Evolutionary conservation across 495 filamentous ascomycete species (phyloP).

Genomic region (Penicillium diatomitis): DNA sequence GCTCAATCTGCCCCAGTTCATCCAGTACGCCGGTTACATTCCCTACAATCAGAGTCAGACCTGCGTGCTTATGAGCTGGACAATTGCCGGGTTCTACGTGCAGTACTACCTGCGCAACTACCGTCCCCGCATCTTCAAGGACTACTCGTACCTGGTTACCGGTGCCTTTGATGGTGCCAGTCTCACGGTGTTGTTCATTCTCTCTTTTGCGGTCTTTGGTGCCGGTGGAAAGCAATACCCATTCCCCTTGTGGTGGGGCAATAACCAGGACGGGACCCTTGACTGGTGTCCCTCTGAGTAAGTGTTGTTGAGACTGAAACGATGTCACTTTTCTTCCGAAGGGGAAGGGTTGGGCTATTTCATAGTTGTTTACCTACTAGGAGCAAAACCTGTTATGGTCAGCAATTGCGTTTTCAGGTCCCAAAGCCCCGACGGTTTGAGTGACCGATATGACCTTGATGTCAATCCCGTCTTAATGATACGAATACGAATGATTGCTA

Average conservation of each 20-base stretch:
- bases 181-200: constrained; percentile 43
- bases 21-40: constrained; percentile 35
- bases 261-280: constrained; percentile 22
- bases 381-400: no score
- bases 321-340: no score
- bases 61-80: constrained; percentile 24
- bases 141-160: constrained; percentile 49
- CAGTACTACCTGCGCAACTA: constrained; percentile 47
- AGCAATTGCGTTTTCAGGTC: no score
- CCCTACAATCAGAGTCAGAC: constrained; percentile 39
- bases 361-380: no score
- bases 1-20: constrained; percentile 34
- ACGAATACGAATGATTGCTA: no score
- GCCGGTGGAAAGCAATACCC: constrained; percentile 23
- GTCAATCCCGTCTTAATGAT: no score
- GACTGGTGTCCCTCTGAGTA: background rate
- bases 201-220: constrained; percentile 51
- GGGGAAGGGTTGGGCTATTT: no score
- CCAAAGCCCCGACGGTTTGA: no score
- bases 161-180: constrained; percentile 48
- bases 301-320: no score
- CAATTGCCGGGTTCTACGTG: constrained; percentile 34
- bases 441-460: no score
- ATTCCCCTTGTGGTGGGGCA: constrained; percentile 44
- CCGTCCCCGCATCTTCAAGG: constrained; percentile 41